Conservation (phyloP, 768 basidiomycete genomes). For the Tricholomella constricta region DNA sequence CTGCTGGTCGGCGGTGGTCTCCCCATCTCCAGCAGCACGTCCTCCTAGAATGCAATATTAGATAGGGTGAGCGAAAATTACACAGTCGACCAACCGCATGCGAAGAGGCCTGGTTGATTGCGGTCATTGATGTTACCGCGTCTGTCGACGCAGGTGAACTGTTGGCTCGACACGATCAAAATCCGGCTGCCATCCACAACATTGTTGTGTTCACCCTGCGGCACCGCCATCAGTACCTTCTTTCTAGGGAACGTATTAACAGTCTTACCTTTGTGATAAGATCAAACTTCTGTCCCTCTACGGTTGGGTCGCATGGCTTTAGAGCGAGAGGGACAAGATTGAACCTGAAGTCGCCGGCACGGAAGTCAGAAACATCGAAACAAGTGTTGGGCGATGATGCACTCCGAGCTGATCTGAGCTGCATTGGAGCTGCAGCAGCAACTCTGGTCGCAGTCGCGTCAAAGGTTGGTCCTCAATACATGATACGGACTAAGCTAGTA, state of each 20-base stretch:
- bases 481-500: background rate
- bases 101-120: conserved; percentile 29
- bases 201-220: conserved; percentile 30
- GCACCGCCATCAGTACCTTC: no score
- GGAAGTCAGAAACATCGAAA: conserved; percentile 33
- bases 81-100: conserved; percentile 19
- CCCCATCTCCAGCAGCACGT: conserved; percentile 29
- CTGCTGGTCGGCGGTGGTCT: conserved; percentile 27
- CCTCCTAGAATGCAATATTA: conserved; percentile 18
- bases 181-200: conserved; percentile 24
- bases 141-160: conserved; percentile 29
- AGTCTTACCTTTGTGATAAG: conserved; percentile 27
- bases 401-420: conserved; percentile 27
- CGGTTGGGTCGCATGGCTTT: conserved; percentile 25
- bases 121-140: conserved; percentile 26
- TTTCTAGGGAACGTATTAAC: background rate
- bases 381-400: conserved; percentile 26
- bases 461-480: conserved; percentile 27
- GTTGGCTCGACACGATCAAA: conserved; percentile 32
- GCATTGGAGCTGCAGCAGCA: conserved; percentile 26
- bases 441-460: conserved; percentile 31
- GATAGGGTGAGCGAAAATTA: background rate
- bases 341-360: conserved; percentile 30
- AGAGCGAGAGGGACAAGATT: conserved; percentile 33
- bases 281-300: conserved; percentile 34